phyloP scores from a whole-genome alignment of 2,329 filamentous ascomycete species.

The Sarocladium strictum region DNA sequence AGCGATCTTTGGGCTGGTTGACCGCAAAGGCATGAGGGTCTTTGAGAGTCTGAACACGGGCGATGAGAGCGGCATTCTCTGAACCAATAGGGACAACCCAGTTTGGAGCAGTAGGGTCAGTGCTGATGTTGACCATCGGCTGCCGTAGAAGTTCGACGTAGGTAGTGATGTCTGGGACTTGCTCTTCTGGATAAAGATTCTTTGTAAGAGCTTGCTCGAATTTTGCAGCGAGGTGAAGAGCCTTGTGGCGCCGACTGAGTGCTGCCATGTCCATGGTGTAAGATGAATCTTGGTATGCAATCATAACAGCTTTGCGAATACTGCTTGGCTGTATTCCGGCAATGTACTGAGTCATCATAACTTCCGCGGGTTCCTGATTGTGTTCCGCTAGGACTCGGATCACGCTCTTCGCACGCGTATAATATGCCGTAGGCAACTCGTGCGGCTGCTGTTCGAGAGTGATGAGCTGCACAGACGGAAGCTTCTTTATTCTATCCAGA shows the following conservation, averaged over 20 bases:
- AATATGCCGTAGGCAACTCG: slow-evolving; percentile 47
- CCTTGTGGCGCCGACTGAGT: slow-evolving; percentile 45
- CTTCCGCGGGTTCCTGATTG: neutral
- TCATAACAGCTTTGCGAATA: slow-evolving; percentile 36
- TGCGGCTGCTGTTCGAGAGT: slow-evolving; percentile 46
- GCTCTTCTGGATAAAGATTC: slow-evolving; percentile 34
- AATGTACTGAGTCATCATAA: slow-evolving; percentile 40
- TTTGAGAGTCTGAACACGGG: slow-evolving; percentile 37
- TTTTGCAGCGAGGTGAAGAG: slow-evolving; percentile 48
- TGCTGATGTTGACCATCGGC: slow-evolving; percentile 14
- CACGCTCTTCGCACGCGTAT: slow-evolving; percentile 30
- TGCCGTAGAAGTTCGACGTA: slow-evolving; percentile 47
- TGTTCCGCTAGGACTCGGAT: slow-evolving; percentile 12
- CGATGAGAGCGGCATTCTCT: slow-evolving; percentile 27
- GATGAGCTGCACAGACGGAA: slow-evolving; percentile 47
- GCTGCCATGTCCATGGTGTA: slow-evolving; percentile 27
- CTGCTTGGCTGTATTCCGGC: slow-evolving; percentile 42
- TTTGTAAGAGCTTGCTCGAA: slow-evolving; percentile 48
- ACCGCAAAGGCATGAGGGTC: slow-evolving; percentile 45
- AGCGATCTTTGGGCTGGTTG: slow-evolving; percentile 47
- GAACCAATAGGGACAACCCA: slow-evolving; percentile 30
- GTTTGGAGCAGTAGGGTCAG: neutral
- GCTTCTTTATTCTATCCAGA: slow-evolving; percentile 43
- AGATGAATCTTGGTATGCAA: slow-evolving; percentile 12
- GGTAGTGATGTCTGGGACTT: slow-evolving; percentile 31